Evolutionary conservation across 345 rosid species (phyloP).

Genomic region (Excoecaria agallocha): DNA sequence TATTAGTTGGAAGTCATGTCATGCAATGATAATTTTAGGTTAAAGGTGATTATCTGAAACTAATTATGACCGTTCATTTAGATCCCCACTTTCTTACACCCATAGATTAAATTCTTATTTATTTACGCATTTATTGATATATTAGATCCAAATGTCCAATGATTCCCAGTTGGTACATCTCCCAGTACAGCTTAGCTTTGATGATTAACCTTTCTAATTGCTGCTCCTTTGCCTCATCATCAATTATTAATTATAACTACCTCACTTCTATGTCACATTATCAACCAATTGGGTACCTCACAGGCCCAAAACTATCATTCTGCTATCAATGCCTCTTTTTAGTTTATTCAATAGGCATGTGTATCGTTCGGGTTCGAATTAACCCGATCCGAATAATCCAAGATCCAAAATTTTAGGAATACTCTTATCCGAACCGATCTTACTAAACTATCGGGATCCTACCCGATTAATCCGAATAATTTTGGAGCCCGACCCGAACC

Average conservation of each 20-base stretch:
- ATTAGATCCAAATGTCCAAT: background rate
- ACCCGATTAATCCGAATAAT: no score
- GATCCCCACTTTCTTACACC: background rate
- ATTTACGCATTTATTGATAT: background rate
- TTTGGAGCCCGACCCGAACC: no score
- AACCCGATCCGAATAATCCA: no score
- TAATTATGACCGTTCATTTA: background rate
- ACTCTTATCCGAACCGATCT: no score
- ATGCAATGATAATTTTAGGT: no score
- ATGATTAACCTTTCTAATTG: background rate
- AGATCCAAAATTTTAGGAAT: no score
- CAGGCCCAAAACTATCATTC: no score
- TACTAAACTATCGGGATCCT: no score
- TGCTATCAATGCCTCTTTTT: no score
- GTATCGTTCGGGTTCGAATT: no score
- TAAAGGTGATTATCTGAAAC: background rate
- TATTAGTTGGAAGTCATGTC: no score
- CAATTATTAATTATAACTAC: background rate
- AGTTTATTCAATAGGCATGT: no score
- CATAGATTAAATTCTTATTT: background rate
- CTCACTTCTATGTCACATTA: background rate
- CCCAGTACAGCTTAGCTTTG: conserved; percentile 5
- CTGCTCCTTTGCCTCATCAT: background rate
- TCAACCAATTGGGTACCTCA: background rate
- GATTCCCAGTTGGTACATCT: conserved; percentile 10